Base-by-base conservation (phyloP, 2,329 filamentous ascomycete species). In the Ophiocordyceps camponoti-saundersi region DNA sequence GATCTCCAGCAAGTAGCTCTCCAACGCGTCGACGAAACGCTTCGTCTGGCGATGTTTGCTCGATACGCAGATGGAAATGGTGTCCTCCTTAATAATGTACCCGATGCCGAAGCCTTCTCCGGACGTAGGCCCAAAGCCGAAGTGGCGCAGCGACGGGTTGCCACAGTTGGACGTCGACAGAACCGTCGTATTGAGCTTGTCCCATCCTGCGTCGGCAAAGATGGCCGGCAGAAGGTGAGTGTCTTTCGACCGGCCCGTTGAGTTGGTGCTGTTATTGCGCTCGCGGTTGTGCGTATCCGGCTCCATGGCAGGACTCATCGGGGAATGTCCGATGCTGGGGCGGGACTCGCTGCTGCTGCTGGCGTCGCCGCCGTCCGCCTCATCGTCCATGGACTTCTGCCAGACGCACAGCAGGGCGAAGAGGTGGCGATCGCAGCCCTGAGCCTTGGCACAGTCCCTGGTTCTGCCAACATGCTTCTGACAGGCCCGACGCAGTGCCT, bases 161-260 rank as follows among this genome's bases (percentile, higher is more conserved):
- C 92, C 92, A 64, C 92, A 98, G 70, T 98, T 98, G n/a, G 89
- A 95, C 0, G 92, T 96, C 7, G 86, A 94, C 39, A 98, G 70
- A 52, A 96, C 86, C 10, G 90, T 96, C 52, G 77, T 93, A 69
- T 96, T 96, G 53, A 95, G 77, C 60, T 85, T 89, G 63, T 96
- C 90, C 88, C 89, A 98, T 44, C 90, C 92, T 1, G 75, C 56
- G 58, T 98, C 92, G 44, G 82, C 80, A 62, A 96, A 98, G 48
- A 98, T 73, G 6, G 80, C 69, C 0, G 92, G 92, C 56, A 90
- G 73, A 48, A 69, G 58, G 58, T 71, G 59, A 56, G 70, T 48
- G 56, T 67, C 62, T 34, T 62, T 60, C 34, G 68, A 67, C 48
- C 71, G 66, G 42, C 8, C n/a, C 36, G 36, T 20, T n/a, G 72